Percentiles rank a stretch among this genome's conserved stretches.
Conservation (phyloP, 2,329 filamentous ascomycete genomes). For the Apiospora sp. region DNA sequence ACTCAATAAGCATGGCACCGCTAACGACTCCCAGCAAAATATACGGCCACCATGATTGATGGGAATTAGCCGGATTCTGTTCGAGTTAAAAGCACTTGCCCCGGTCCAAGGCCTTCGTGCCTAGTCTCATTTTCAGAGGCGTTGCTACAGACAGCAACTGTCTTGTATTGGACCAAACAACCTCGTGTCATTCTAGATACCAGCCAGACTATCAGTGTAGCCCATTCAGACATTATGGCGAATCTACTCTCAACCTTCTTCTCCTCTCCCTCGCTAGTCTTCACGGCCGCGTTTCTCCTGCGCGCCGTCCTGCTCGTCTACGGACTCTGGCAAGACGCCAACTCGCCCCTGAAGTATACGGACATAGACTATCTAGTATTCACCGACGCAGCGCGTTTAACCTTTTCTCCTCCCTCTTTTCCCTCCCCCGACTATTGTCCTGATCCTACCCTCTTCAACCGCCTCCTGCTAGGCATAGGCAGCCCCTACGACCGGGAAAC, state of each 20-base stretch:
- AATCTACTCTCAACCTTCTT: constrained; percentile 44
- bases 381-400: constrained; percentile 87
- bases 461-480: constrained; percentile 42
- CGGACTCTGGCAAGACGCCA: constrained; percentile 89
- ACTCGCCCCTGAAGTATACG: constrained; percentile 95
- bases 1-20: not conserved
- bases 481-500: constrained; percentile 91
- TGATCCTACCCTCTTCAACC: constrained; percentile 83
- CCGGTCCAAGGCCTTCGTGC: not conserved
- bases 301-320: constrained; percentile 82
- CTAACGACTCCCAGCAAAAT: not conserved
- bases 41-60: not conserved
- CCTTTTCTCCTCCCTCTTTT: constrained; percentile 43
- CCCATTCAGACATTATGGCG: constrained; percentile 31
- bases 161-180: not conserved
- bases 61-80: not conserved
- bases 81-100: not conserved
- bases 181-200: not conserved
- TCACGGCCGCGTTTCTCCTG: constrained; percentile 67
- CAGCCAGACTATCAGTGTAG: not conserved
- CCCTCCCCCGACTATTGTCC: constrained; percentile 85
- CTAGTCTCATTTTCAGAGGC: not conserved
- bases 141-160: not conserved
- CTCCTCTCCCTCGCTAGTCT: constrained; percentile 56
- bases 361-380: constrained; percentile 99